Base-by-base conservation (phyloP, 495 filamentous ascomycete species). In the Mycothermus thermophilus region DNA sequence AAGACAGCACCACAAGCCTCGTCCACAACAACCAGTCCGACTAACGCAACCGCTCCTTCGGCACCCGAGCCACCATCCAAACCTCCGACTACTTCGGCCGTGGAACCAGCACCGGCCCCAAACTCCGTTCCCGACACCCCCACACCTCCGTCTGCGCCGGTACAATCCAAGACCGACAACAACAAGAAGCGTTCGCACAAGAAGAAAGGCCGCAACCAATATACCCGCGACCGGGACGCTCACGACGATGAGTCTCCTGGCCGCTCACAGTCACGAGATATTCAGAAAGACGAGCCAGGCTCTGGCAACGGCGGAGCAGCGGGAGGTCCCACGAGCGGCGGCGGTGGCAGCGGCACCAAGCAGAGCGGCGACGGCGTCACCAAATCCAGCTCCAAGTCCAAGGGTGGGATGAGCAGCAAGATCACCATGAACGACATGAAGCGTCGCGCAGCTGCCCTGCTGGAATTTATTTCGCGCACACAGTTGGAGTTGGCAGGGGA, bases 351-450 rank as follows among this genome's bases (percentile, higher is more conserved):
- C 6, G 22, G 22, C 6, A n/a, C n/a, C n/a, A n/a, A n/a, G n/a
- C n/a, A n/a, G n/a, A n/a, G n/a, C 18, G 38, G 27, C 16, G 43
- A 52, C 21, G 27, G 20, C 17, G 27, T 27, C 27, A 33, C 38
- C 39, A 63, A 56, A 35, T 44, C 52, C 8, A 38, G 53, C 22
- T 26, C 37, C 30, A 64, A 57, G 37, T 43, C 34, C 27, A 66
- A 59, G 39, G 56, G 52, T 8, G 54, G 57, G 13, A 60, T 66
- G 54, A 56, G 30, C 13, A 77, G 72, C 44, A 83, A 80, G 52
- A 75, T 86, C 31, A 88, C 73, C 18, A 81, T 95, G 75, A 79
- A 77, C 38, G 87, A 95, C 43, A 90, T 95, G 80, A 85, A 83
- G 58, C 72, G 81, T 40, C 74, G 82, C 6, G 86, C 86, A 3